Percentiles rank a stretch among this genome's conserved stretches.
phyloP scores from a whole-genome alignment of 2,329 filamentous ascomycete species.

The Colletotrichum cordylinicola region DNA sequence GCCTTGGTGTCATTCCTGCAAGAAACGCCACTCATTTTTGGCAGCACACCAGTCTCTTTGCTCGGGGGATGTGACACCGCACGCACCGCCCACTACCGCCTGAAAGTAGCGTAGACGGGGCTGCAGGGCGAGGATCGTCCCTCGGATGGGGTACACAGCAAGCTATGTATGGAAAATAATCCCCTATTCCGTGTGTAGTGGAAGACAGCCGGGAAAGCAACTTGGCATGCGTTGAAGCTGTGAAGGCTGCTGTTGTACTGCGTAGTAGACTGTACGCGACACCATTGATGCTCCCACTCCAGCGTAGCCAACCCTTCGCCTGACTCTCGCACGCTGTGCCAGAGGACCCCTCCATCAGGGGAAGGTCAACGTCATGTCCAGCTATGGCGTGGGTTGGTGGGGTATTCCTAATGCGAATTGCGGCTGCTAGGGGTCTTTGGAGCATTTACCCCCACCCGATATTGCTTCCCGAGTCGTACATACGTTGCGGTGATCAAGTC shows the following conservation, averaged over 20 bases:
- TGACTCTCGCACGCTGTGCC: not conserved
- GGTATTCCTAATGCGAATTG: slow-evolving; percentile 1
- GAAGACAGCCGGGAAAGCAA: not conserved
- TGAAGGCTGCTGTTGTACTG: not conserved
- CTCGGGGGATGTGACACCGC: slow-evolving; percentile 1
- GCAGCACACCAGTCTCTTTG: not conserved
- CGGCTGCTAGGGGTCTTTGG: not conserved
- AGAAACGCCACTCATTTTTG: slow-evolving; percentile 4
- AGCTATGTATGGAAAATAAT: not conserved
- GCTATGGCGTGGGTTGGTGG: slow-evolving; percentile 13
- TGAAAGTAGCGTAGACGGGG: not conserved
- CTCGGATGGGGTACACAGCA: not conserved
- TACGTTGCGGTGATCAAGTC: not conserved
- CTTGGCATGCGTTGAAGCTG: slow-evolving; percentile 3
- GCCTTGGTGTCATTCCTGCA: not conserved
- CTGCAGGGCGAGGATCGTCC: not conserved
- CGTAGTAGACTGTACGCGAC: slow-evolving; percentile 21
- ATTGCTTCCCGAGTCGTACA: not conserved
- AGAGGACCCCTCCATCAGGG: slow-evolving; percentile 4
- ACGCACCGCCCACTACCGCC: not conserved
- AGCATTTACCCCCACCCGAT: not conserved
- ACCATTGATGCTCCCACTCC: not conserved
- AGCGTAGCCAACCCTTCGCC: not conserved
- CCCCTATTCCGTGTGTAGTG: not conserved
- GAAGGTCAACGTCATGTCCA: slow-evolving; percentile 10